Evolutionary conservation across 2,329 filamentous ascomycete genomes (phyloP), one percentile per base, ranked within the genome.

Genomic region (Colletotrichum ledebouriae): DNA sequence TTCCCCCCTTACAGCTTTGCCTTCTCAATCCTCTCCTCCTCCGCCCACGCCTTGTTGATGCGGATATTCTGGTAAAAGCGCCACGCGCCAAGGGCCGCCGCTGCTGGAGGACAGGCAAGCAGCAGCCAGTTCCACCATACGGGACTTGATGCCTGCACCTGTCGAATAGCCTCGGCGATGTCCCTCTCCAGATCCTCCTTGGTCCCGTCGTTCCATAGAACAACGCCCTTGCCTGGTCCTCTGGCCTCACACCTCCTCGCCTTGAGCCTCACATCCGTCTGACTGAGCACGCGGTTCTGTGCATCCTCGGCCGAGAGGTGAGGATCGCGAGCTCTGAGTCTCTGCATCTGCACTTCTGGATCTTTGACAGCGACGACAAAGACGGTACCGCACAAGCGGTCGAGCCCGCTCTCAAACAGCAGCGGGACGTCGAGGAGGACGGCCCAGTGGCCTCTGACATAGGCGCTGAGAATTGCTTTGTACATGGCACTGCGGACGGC

Each of bases 401-500:
- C 96, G 79, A 97, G 90, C 2, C 90, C 89, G 73, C 89, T 91
- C 84, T 99, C 96, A 74, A 98, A 98, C 47, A 99, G 85, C 61
- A 99, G 83, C 59, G 96, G 96, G 9, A 99, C 90, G 76, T 99
- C 96, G 15, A 98, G 85, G 41, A 99, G 91, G 4, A 97, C 94
- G 0, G 94, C 94, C 94, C 95, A 96, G 76, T 89, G 78, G 0
- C 96, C 95, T 1, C 80, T 80, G 13, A 96, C 63, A 75, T 97
- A 98, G 73, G 88, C 88, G 69, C 84, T 83, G n/a, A 94, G 76
- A 64, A 98, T 87, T 55, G 87, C 84, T 74, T 86, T 89, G 78
- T 94, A 93, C 86, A 98, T 95, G 78, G 92, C 94, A 76, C 83
- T 85, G 46, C 94, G 86, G 47, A 99, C 94, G 0, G 93, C 94